A percentile compares a stretch with the other conserved stretches of the same genome.
Conservation (phyloP, 225 moss, liverwort and hornwort species). For the Physcomitrellopsis africana region DNA sequence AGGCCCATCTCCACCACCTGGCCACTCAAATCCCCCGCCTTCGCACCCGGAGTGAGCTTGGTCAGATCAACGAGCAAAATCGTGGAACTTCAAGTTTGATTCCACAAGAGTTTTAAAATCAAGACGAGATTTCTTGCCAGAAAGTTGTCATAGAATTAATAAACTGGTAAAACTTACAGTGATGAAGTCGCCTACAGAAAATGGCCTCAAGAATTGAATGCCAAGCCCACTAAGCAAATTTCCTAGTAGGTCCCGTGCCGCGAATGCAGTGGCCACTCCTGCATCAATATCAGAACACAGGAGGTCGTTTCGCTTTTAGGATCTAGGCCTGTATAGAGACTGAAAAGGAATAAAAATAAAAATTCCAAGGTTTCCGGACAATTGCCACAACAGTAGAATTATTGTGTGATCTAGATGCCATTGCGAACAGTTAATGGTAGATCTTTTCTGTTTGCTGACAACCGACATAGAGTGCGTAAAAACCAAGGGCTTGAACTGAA, state of each 20-base stretch:
- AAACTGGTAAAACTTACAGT: slow-evolving; percentile 30
- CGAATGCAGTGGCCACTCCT: slow-evolving; percentile 84
- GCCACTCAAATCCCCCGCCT: slow-evolving; percentile 69
- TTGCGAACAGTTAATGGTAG: no score
- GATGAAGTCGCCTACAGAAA: slow-evolving; percentile 62
- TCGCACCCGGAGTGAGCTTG: neutral
- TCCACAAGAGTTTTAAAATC: neutral
- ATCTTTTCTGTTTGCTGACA: no score
- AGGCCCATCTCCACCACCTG: slow-evolving; percentile 70
- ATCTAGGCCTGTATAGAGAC: no score
- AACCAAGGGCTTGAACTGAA: no score
- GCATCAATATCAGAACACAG: neutral
- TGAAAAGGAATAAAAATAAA: neutral
- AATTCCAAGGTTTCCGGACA: no score
- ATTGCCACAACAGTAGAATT: no score
- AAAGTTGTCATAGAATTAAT: neutral
- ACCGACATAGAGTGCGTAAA: neutral
- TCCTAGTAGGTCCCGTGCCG: slow-evolving; percentile 66
- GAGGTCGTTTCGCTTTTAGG: no score
- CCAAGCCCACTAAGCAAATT: slow-evolving; percentile 63
- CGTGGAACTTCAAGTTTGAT: neutral
- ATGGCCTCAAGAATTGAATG: slow-evolving; percentile 66
- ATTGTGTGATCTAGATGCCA: no score
- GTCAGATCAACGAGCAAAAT: neutral
- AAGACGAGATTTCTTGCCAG: neutral